A percentile compares a stretch with the other conserved stretches of the same genome.
Conservation (phyloP, 2,329 filamentous ascomycete species). For the Nothopassalora personata region DNA sequence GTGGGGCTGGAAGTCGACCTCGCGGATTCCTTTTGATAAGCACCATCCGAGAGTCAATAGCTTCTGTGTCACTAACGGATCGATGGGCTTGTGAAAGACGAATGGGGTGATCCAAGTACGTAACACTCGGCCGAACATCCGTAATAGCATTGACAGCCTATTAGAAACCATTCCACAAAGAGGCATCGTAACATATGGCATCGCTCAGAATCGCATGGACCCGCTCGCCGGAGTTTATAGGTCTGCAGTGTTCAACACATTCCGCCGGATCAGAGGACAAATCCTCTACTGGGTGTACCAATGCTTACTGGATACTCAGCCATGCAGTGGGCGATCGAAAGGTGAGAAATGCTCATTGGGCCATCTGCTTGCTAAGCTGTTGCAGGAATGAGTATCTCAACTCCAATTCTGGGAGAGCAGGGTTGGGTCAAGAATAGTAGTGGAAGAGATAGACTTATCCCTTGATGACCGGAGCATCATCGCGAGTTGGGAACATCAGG, state of each 20-base stretch:
- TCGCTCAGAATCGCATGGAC: constrained; percentile 83
- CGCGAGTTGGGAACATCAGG: background rate
- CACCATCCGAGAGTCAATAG: background rate
- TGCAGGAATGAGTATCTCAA: constrained; percentile 72
- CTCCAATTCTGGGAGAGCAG: constrained; percentile 65
- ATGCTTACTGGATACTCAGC: constrained; percentile 71
- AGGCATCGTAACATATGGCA: constrained; percentile 61
- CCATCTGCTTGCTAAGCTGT: background rate
- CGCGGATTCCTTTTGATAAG: background rate
- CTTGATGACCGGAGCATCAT: background rate
- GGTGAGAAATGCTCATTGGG: constrained; percentile 48
- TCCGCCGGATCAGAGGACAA: constrained; percentile 77
- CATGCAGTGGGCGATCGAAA: constrained; percentile 86
- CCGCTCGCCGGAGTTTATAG: constrained; percentile 71
- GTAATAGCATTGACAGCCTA: background rate
- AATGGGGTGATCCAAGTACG: constrained; percentile 9
- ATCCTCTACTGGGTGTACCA: constrained; percentile 79
- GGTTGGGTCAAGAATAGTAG: constrained; percentile 39
- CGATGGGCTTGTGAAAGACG: constrained; percentile 8
- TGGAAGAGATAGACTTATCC: background rate
- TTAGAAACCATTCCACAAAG: constrained; percentile 50
- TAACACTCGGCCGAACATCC: background rate
- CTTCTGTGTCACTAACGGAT: background rate
- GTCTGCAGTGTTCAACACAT: constrained; percentile 91
- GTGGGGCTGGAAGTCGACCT: background rate